Percentiles rank a stretch among this genome's conserved stretches.
Evolutionary conservation across 192 early-diverging fungal genomes (phyloP).

Genomic region (Coemansia sp.): DNA sequence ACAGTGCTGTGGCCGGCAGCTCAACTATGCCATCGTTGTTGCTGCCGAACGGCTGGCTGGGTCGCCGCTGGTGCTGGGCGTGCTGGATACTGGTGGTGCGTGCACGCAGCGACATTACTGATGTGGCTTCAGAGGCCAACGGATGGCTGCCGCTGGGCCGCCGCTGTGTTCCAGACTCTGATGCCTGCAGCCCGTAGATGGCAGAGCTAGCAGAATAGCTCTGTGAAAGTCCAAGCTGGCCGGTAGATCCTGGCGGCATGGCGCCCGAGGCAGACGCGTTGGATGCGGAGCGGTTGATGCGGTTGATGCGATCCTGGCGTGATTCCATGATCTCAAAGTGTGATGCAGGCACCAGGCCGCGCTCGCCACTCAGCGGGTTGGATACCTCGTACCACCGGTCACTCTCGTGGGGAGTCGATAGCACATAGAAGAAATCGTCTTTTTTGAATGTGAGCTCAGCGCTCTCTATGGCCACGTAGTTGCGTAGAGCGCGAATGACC

Average conservation of each 20-base stretch:
- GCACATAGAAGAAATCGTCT: slow-evolving; percentile 76
- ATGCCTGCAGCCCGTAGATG: slow-evolving; percentile 12
- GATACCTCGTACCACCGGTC: slow-evolving; percentile 74
- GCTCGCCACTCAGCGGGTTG: slow-evolving; percentile 68
- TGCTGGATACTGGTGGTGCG: slow-evolving; percentile 49
- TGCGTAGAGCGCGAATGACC: slow-evolving; percentile 69
- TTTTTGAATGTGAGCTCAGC: slow-evolving; percentile 70
- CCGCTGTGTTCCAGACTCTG: slow-evolving; percentile 21
- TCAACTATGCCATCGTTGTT: slow-evolving; percentile 16
- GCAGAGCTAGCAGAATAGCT: slow-evolving; percentile 15
- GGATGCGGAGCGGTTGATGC: slow-evolving; percentile 48
- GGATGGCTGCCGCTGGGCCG: slow-evolving; percentile 22
- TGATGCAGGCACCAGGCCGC: slow-evolving; percentile 67
- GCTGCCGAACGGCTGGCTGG: slow-evolving; percentile 21
- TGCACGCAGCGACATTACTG: slow-evolving; percentile 34
- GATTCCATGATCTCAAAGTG: slow-evolving; percentile 68
- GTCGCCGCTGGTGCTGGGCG: slow-evolving; percentile 26
- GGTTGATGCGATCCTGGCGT: slow-evolving; percentile 50
- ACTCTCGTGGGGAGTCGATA: slow-evolving; percentile 62
- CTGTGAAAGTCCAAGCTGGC: slow-evolving; percentile 32
- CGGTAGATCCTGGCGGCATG: not conserved
- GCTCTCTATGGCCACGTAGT: slow-evolving; percentile 60
- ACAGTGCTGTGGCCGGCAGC: slow-evolving; percentile 69
- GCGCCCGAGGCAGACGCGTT: slow-evolving; percentile 28
- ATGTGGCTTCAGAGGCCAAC: slow-evolving; percentile 14